Conservation (phyloP, 371 early-diverging fungal species). For the Syncephalastrum contaminatum region DNA sequence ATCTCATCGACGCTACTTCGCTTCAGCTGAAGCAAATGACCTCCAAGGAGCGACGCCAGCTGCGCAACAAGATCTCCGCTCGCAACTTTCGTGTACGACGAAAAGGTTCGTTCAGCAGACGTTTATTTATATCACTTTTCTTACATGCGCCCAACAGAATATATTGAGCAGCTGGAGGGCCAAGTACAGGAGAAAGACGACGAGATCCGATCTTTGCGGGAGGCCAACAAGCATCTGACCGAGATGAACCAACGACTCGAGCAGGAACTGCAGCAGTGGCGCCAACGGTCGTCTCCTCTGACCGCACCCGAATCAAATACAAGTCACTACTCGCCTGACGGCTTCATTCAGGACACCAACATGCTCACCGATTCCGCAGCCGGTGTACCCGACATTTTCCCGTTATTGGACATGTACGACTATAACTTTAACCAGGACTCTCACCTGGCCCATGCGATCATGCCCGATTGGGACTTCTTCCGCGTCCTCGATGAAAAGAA, state of each 20-base stretch:
- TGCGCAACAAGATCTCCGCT: constrained; percentile 88
- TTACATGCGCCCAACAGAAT: constrained; percentile 6
- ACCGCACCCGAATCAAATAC: no score
- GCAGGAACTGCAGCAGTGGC: constrained; percentile 12
- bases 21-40: constrained; percentile 57
- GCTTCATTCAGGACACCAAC: background rate
- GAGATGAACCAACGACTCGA: constrained; percentile 8
- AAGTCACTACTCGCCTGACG: no score
- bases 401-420: constrained; percentile 9
- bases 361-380: background rate
- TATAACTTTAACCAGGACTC: constrained; percentile 7
- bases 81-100: constrained; percentile 85
- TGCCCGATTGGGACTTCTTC: constrained; percentile 18
- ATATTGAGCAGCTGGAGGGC: constrained; percentile 19
- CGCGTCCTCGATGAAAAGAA: constrained; percentile 11
- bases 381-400: constrained; percentile 1
- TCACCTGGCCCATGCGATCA: constrained; percentile 9
- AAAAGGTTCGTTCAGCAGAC: constrained; percentile 62
- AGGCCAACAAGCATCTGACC: constrained; percentile 8
- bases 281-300: background rate
- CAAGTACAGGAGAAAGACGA: constrained; percentile 17
- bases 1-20: background rate
- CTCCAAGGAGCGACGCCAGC: constrained; percentile 81
- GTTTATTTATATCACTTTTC: background rate
- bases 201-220: constrained; percentile 11